Evolutionary conservation across 2,329 filamentous ascomycete species (phyloP).

Genomic region (Ceratocystis smalleyi): DNA sequence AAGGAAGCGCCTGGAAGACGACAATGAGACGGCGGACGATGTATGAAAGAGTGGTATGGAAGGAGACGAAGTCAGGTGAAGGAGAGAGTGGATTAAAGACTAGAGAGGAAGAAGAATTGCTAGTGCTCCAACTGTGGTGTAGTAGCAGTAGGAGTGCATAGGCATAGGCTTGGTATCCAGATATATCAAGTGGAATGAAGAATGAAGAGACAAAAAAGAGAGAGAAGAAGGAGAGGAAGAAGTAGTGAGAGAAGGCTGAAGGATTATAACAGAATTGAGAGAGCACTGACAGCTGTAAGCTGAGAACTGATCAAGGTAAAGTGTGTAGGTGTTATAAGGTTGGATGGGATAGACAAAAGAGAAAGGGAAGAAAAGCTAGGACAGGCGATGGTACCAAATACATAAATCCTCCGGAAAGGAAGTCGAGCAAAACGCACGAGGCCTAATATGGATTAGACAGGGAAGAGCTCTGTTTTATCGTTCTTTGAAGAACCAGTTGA

Average conservation of each 20-base stretch:
- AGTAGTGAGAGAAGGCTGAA: slow-evolving; percentile 8
- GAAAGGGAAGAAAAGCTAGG: slow-evolving; percentile 9
- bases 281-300: slow-evolving; percentile 10
- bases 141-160: background rate
- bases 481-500: slow-evolving; percentile 8
- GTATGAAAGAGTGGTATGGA: background rate
- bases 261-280: slow-evolving; percentile 8
- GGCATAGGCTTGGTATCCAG: background rate
- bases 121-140: background rate
- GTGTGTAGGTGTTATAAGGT: slow-evolving; percentile 7
- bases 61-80: background rate
- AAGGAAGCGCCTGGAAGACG: background rate
- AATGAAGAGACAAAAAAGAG: background rate
- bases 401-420: slow-evolving; percentile 8
- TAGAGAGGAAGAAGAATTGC: background rate
- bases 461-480: slow-evolving; percentile 10
- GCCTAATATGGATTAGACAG: slow-evolving; percentile 9
- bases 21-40: background rate
- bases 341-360: slow-evolving; percentile 8
- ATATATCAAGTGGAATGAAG: slow-evolving; percentile 2
- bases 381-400: slow-evolving; percentile 9
- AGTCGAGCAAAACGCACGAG: slow-evolving; percentile 5
- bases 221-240: background rate
- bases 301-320: slow-evolving; percentile 6
- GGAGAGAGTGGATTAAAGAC: background rate